These are phyloP conservation scores for Petunia hybrid DNA, from an alignment of 305 asterid species.

Conservation along the genomic window DNA sequence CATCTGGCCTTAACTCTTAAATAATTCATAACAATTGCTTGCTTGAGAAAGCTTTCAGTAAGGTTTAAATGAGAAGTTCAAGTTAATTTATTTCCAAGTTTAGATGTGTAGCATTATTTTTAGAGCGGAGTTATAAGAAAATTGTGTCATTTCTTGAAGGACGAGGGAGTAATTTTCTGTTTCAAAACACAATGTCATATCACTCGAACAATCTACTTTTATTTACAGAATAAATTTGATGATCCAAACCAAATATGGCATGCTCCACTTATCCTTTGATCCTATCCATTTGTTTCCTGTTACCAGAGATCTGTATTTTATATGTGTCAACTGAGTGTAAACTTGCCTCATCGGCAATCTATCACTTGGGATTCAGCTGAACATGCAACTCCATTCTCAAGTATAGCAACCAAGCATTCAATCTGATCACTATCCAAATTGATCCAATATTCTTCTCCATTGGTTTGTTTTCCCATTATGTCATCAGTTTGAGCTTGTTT, in stretches of 20 bases:
- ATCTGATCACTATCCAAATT: slow-evolving; percentile 26
- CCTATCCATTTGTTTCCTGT: neutral
- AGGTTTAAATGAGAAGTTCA: too few species aligned
- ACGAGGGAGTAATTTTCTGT: too few species aligned
- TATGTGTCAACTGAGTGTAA: slow-evolving; percentile 30
- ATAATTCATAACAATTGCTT: too few species aligned
- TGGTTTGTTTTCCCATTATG: slow-evolving; percentile 38
- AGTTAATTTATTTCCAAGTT: too few species aligned
- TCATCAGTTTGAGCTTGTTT: slow-evolving; percentile 36
- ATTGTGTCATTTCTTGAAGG: too few species aligned
- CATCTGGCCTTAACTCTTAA: too few species aligned
- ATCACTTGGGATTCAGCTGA: slow-evolving; percentile 40
- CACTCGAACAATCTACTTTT: too few species aligned
- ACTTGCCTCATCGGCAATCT: slow-evolving; percentile 44
- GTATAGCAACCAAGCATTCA: slow-evolving; percentile 31
- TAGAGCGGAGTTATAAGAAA: too few species aligned
- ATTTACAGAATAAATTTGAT: neutral
- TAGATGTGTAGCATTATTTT: too few species aligned
- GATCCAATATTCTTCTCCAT: slow-evolving; percentile 41
- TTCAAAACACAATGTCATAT: too few species aligned
- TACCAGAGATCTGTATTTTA: slow-evolving; percentile 24
- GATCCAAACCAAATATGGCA: neutral
- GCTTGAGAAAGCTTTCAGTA: too few species aligned
- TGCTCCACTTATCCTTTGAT: slow-evolving; percentile 6
- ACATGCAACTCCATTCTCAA: slow-evolving; percentile 45